Evolutionary conservation across 208 protist genomes (phyloP).

Genomic region (Acanthamoeba lenticulata): DNA sequence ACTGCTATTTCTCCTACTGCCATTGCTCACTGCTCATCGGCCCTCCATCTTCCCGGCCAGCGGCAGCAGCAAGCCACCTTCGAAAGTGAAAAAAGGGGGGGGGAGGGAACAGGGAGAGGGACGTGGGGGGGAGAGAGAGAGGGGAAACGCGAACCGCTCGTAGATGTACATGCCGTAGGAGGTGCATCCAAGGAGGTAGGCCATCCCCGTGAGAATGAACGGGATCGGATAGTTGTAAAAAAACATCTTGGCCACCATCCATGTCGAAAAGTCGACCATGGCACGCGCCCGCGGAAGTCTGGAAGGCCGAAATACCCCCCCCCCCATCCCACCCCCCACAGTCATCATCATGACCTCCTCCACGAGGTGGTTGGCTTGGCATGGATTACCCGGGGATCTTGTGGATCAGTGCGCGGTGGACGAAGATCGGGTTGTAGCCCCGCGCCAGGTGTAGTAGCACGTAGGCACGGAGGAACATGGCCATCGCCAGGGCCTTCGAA

Average conservation of each 20-base stretch:
- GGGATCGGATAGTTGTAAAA: not conserved
- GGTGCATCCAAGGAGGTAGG: not conserved
- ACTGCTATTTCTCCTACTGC: no score
- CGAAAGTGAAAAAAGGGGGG: no score
- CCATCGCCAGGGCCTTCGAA: not conserved
- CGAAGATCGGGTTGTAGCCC: not conserved
- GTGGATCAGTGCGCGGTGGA: not conserved
- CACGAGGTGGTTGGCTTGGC: no score
- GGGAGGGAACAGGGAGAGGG: no score
- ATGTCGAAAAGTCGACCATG: not conserved
- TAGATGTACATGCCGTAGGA: slow-evolving; percentile 60
- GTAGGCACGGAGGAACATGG: not conserved
- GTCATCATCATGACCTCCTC: no score
- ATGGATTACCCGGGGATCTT: not conserved
- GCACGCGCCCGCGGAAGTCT: not conserved
- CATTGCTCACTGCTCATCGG: no score
- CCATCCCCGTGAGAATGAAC: not conserved
- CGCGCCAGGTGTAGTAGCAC: not conserved
- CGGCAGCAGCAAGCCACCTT: no score
- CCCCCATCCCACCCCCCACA: no score
- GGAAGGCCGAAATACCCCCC: not conserved
- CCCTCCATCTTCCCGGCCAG: no score
- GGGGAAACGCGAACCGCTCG: not conserved
- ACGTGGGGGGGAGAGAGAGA: not conserved
- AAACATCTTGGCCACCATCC: slow-evolving; percentile 32